phyloP scores from a whole-genome alignment of 2,329 filamentous ascomycete genomes.

The Pyricularia sp. region DNA sequence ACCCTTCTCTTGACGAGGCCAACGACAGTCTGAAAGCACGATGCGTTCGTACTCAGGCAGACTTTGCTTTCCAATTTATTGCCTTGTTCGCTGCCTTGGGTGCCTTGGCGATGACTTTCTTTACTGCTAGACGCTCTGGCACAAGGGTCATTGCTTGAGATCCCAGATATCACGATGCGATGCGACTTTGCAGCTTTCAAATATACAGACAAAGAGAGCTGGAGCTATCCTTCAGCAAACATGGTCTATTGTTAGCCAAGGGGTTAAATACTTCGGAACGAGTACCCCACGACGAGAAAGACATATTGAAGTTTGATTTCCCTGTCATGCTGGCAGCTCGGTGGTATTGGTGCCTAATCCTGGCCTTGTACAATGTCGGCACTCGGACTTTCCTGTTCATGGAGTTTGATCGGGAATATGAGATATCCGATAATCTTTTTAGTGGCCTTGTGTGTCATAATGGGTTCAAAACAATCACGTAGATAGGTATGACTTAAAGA shows the following conservation, averaged over 20 bases:
- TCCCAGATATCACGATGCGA: not conserved
- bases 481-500: not conserved
- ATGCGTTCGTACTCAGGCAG: constrained; percentile 6
- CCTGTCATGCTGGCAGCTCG: not conserved
- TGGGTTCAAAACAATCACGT: not conserved
- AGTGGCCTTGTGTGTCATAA: not conserved
- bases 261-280: not conserved
- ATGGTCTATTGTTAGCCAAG: not conserved
- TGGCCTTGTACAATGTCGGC: not conserved
- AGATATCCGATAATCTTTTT: not conserved
- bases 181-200: not conserved
- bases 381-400: not conserved
- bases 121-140: constrained; percentile 4
- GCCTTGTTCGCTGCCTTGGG: constrained; percentile 3
- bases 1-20: not conserved
- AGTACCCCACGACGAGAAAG: not conserved
- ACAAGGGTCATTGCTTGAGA: not conserved
- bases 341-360: not conserved
- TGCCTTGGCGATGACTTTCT: constrained; percentile 2
- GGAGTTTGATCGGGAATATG: not conserved
- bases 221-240: not conserved
- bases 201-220: not conserved
- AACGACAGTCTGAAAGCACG: constrained; percentile 2
- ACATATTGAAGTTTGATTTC: not conserved
- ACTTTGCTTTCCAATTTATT: constrained; percentile 8